Percentiles rank a stretch among this genome's conserved stretches.
phyloP scores from a whole-genome alignment of 768 basidiomycete species.

The Mycena filopes region DNA sequence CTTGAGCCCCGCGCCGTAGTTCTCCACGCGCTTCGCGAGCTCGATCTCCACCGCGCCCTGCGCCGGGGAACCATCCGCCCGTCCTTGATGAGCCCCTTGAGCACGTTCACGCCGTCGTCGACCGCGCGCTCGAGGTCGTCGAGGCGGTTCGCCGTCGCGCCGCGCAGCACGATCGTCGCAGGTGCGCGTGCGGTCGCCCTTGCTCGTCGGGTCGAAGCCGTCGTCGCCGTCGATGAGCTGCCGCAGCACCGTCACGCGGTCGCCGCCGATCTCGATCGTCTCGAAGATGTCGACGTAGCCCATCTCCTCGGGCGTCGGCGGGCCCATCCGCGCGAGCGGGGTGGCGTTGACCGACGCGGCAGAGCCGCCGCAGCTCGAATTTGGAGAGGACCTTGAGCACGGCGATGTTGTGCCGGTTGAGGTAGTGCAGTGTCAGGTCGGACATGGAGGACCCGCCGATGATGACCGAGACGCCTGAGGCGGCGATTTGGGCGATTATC shows the following conservation, averaged over 20 bases:
- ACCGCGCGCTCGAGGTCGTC: conserved; percentile 97
- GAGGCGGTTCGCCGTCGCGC: conserved; percentile 92
- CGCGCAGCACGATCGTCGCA: conserved; percentile 95
- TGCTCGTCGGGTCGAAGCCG: conserved; percentile 62
- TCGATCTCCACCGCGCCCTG: conserved; percentile 95
- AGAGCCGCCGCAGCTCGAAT: conserved; percentile 94
- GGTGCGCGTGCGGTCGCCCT: conserved; percentile 82
- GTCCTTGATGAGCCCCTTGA: conserved; percentile 93
- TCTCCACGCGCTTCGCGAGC: conserved; percentile 85
- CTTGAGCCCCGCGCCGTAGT: conserved; percentile 87
- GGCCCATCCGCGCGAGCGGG: conserved; percentile 94
- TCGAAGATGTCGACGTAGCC: conserved; percentile 95
- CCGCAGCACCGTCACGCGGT: conserved; percentile 95
- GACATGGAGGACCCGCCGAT: conserved; percentile 93
- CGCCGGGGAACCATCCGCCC: conserved; percentile 90
- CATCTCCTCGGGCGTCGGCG: conserved; percentile 96
- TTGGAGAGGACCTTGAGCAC: conserved; percentile 98
- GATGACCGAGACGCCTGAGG: conserved; percentile 93
- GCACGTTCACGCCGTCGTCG: conserved; percentile 96
- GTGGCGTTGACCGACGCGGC: conserved; percentile 96
- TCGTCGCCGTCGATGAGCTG: conserved; percentile 78
- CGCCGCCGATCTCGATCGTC: conserved; percentile 95
- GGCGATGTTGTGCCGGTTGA: conserved; percentile 92
- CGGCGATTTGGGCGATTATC: conserved; percentile 98
- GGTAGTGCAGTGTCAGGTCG: conserved; percentile 96